A percentile compares a stretch with the other conserved stretches of the same genome.
Evolutionary conservation across 1,284 basidiomycete genomes (phyloP).

Genomic region (Ceratobasidium papillatum): DNA sequence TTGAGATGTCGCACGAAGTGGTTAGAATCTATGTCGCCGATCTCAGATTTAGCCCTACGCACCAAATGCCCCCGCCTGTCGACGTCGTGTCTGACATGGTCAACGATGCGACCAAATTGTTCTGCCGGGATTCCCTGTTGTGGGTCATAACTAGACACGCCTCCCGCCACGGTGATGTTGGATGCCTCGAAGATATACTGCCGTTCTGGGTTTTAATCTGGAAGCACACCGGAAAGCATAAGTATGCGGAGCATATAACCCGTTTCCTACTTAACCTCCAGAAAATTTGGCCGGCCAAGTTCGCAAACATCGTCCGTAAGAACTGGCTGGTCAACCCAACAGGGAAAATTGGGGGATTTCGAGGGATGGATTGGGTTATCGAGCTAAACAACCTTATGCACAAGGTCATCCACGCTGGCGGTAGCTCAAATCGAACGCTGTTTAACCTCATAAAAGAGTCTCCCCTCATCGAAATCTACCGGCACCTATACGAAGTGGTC

Average conservation of each 20-base stretch:
- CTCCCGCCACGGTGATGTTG: slow-evolving; percentile 54
- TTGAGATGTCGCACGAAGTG: slow-evolving; percentile 45
- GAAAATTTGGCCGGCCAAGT: slow-evolving; percentile 11
- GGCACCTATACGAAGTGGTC: neutral
- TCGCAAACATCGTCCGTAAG: slow-evolving; percentile 43
- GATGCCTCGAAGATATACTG: slow-evolving; percentile 50
- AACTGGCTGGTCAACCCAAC: slow-evolving; percentile 50
- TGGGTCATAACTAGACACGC: slow-evolving; percentile 52
- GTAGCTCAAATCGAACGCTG: slow-evolving; percentile 4
- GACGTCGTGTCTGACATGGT: neutral
- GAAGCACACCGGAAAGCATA: slow-evolving; percentile 50
- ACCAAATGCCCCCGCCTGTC: neutral
- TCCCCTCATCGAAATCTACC: neutral
- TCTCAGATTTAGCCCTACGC: neutral
- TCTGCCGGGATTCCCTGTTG: slow-evolving; percentile 51
- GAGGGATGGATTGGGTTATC: slow-evolving; percentile 50
- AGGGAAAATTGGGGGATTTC: slow-evolving; percentile 47
- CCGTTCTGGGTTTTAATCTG: slow-evolving; percentile 52
- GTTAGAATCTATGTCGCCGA: slow-evolving; percentile 46
- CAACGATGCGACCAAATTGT: slow-evolving; percentile 44
- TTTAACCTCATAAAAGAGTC: slow-evolving; percentile 8
- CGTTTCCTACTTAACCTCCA: slow-evolving; percentile 36
- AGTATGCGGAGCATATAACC: slow-evolving; percentile 51
- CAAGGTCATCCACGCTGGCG: slow-evolving; percentile 2
- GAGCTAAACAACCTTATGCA: slow-evolving; percentile 49